Base-by-base conservation (phyloP, 495 filamentous ascomycete genomes). In the Cenococcum geophilum region DNA sequence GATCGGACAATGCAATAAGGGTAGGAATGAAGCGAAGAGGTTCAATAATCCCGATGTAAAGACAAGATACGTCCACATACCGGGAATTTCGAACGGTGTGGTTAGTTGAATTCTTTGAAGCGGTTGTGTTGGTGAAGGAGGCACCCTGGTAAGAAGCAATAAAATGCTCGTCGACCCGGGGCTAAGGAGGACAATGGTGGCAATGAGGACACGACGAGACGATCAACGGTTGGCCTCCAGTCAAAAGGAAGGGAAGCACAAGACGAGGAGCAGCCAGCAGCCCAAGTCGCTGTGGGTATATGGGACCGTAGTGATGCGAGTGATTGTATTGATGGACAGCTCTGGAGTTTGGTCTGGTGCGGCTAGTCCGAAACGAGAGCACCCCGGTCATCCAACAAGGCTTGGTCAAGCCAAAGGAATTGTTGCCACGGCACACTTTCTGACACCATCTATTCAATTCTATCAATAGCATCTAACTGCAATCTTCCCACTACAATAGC, bases 131-230 rank as follows among this genome's bases (percentile, higher is more conserved):
- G 49, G 49, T 52, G 49, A 52, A 52, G 23, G 25, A 14, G 49
- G 18, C 40, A 18, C 40, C 40, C 40, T 45, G 49, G 25, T 23
- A 52, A 52, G 49, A 52, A 52, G 49, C 49, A 52, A 52, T 52
- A 52, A 52, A 52, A 52, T 52, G 49, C 49, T 32, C 49, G 49
- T 6, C 10, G 49, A 14, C 14, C 18, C 18, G 40, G 40, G 40
- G 14, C 18, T 18, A 45, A 45, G 40, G 40, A 18, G 40, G 40
- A 45, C 40, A 45, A 45, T 45, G 40, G 40, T 14, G 40, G 18
- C 40, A 45, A 45, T 45, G 40, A 1, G 11, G 40, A 4, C 40
- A 16, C 40, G 40, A 45, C 40, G 14, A 45, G 40, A 45, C 40
- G 18, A 14, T 14, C 4, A 45, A 45, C 12, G 40, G 18, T 18